A percentile compares a stretch with the other conserved stretches of the same genome.
phyloP scores from a whole-genome alignment of 2,329 filamentous ascomycete genomes.

The Scopulariopsis brevicaulis region DNA sequence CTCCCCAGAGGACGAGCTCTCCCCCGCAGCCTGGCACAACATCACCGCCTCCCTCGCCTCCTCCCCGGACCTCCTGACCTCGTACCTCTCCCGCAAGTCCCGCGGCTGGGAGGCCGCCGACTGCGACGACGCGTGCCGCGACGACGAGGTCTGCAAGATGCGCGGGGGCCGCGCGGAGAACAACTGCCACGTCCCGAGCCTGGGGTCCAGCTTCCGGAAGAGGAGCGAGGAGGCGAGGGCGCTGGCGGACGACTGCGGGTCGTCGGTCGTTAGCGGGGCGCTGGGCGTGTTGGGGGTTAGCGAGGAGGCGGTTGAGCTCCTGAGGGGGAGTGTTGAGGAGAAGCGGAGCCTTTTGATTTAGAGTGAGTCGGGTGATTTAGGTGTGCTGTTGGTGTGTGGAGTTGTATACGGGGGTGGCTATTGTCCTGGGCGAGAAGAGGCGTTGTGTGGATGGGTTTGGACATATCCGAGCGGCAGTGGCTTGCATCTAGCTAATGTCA shows the following conservation, averaged over 20 bases:
- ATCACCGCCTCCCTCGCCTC: slow-evolving; percentile 35
- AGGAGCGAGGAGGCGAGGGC: slow-evolving; percentile 9
- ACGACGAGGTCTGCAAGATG: slow-evolving; percentile 36
- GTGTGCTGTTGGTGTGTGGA: neutral
- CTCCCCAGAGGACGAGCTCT: slow-evolving; percentile 31
- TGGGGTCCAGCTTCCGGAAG: slow-evolving; percentile 21
- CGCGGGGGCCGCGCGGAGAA: slow-evolving; percentile 39
- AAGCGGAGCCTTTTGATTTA: neutral
- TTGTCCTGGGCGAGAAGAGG: neutral
- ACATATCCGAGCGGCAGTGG: neutral
- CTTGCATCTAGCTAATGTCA: neutral
- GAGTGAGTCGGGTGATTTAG: neutral
- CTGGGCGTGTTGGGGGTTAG: slow-evolving; percentile 4
- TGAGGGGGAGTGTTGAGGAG: slow-evolving; percentile 3
- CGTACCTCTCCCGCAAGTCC: slow-evolving; percentile 33
- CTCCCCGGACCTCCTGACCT: slow-evolving; percentile 29
- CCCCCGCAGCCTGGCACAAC: slow-evolving; percentile 47
- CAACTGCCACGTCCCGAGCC: slow-evolving; percentile 30
- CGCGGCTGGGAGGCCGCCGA: slow-evolving; percentile 28
- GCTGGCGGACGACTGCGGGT: slow-evolving; percentile 13
- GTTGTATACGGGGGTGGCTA: neutral
- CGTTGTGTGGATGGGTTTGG: neutral
- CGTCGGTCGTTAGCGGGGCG: slow-evolving; percentile 12
- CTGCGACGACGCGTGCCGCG: slow-evolving; percentile 30
- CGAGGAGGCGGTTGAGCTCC: slow-evolving; percentile 3